Percentiles rank a stretch among this genome's conserved stretches.
Evolutionary conservation across 2,329 filamentous ascomycete genomes (phyloP).

Genomic region (Nannizzia gypsea): DNA sequence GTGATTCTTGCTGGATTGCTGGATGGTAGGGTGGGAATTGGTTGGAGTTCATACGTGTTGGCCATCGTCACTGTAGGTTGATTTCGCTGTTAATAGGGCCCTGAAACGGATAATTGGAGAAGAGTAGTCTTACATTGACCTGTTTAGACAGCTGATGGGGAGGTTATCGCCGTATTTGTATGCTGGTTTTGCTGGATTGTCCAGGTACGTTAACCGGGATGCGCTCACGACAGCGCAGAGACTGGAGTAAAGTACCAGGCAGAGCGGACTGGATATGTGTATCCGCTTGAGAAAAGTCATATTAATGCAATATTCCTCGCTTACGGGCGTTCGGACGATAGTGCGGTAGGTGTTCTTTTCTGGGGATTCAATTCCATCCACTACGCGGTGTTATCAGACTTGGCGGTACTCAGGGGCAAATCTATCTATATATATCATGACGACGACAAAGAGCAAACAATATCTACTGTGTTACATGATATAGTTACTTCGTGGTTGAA

Average conservation of each 20-base stretch:
- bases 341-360: not conserved
- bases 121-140: conserved; percentile 35
- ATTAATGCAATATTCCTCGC: not conserved
- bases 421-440: not conserved
- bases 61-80: conserved; percentile 57
- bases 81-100: no score
- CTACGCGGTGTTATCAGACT: not conserved
- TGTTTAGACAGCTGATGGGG: conserved; percentile 41
- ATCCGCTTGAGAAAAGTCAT: not conserved
- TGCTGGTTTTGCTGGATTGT: conserved; percentile 16
- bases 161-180: conserved; percentile 41
- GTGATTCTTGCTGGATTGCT: not conserved
- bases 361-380: not conserved
- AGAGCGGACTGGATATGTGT: not conserved
- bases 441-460: not conserved
- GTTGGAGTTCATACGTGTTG: conserved; percentile 50
- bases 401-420: not conserved
- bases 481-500: not conserved
- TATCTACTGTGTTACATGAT: not conserved
- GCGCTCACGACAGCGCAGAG: not conserved
- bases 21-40: not conserved
- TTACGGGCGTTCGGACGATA: not conserved
- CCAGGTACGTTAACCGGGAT: conserved; percentile 7
- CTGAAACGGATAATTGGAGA: no score
- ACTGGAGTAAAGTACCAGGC: not conserved